Evolutionary conservation across 495 filamentous ascomycete genomes (phyloP).

Genomic region (Tuber brumale): DNA sequence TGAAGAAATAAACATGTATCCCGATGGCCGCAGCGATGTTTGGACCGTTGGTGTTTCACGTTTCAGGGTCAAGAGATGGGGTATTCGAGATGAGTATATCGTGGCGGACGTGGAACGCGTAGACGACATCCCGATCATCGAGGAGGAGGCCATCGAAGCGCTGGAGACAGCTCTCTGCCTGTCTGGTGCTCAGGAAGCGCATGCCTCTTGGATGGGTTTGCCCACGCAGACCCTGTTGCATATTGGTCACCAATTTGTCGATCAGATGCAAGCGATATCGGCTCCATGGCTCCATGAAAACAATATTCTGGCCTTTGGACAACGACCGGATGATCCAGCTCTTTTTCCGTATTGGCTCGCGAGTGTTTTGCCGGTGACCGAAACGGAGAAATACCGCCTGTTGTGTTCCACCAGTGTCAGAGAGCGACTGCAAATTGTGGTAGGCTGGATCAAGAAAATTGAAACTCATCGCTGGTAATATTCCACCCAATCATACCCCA

Average conservation of each 20-base stretch:
- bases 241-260: conserved; percentile 59
- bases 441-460: conserved; percentile 65
- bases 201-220: conserved; percentile 50
- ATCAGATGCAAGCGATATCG: conserved; percentile 56
- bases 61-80: conserved; percentile 62
- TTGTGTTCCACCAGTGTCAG: conserved; percentile 65
- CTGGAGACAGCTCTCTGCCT: conserved; percentile 27
- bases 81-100: conserved; percentile 65
- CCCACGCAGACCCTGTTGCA: conserved; percentile 64
- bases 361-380: conserved; percentile 66
- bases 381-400: conserved; percentile 71
- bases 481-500: conserved; percentile 29
- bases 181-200: conserved; percentile 5
- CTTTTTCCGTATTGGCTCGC: conserved; percentile 89
- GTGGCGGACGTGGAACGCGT: conserved; percentile 66
- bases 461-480: conserved; percentile 66
- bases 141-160: conserved; percentile 60
- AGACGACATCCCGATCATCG: conserved; percentile 70
- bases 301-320: conserved; percentile 67
- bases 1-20: conserved; percentile 60
- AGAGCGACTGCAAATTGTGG: conserved; percentile 71
- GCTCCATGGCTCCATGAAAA: conserved; percentile 67
- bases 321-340: conserved; percentile 65
- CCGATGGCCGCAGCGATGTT: conserved; percentile 73
- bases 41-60: conserved; percentile 67